Percentiles rank a stretch among this genome's conserved stretches.
phyloP scores from a whole-genome alignment of 2,329 filamentous ascomycete genomes.

The Verticillium nonalfalfae region DNA sequence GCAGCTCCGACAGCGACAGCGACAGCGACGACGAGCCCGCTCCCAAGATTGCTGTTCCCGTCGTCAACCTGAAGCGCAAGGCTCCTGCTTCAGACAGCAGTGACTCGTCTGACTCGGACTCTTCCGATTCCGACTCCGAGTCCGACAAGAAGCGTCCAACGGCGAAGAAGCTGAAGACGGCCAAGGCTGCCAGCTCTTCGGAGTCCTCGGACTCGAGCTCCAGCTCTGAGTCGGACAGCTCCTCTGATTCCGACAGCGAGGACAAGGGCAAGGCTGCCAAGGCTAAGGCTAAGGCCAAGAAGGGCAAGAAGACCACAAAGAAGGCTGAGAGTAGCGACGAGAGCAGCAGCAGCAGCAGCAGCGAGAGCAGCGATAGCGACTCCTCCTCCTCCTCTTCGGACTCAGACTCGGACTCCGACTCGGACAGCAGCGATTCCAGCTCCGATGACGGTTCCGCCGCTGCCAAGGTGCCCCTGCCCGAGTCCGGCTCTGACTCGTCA shows the following conservation, averaged over 20 bases:
- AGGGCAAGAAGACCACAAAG: background rate
- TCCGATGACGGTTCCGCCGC: slow-evolving; percentile 29
- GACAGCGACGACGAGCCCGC: background rate
- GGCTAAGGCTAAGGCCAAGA: background rate
- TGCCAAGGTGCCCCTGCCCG: slow-evolving; percentile 33
- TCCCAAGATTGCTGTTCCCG: background rate
- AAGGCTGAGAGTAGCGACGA: background rate
- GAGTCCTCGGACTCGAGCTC: slow-evolving; percentile 25
- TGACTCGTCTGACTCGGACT: slow-evolving; percentile 18
- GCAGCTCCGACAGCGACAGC: slow-evolving; percentile 15
- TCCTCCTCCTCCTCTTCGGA: slow-evolving; percentile 20
- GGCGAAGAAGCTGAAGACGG: slow-evolving; percentile 46
- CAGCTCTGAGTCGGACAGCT: slow-evolving; percentile 23
- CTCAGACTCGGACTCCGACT: slow-evolving; percentile 21
- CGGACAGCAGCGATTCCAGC: slow-evolving; percentile 23
- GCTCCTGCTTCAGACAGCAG: slow-evolving; percentile 20
- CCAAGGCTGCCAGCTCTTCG: slow-evolving; percentile 20
- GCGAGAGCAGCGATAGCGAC: slow-evolving; percentile 11
- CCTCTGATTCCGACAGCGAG: slow-evolving; percentile 29
- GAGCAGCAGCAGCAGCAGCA: slow-evolving; percentile 22
- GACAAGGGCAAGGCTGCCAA: background rate
- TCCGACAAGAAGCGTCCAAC: slow-evolving; percentile 38
- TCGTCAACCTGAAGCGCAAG: slow-evolving; percentile 33
- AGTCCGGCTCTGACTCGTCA: slow-evolving; percentile 26
- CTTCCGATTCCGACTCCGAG: slow-evolving; percentile 22